Evolutionary conservation across 2,329 filamentous ascomycete genomes (phyloP).

Genomic region (Aspergillus melleus): DNA sequence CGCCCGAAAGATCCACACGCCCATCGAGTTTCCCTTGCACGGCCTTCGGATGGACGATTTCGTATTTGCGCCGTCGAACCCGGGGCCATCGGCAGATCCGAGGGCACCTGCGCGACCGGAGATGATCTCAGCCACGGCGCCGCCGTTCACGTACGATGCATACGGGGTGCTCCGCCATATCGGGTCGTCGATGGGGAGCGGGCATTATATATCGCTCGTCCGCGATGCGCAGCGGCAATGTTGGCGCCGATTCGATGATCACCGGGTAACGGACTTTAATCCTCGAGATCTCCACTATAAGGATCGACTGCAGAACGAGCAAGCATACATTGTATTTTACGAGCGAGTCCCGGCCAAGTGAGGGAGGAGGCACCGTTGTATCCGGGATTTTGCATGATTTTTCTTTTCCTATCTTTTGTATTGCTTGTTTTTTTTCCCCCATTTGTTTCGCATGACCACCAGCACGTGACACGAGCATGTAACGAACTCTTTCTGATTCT

Average conservation of each 20-base stretch:
- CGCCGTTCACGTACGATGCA: conserved; percentile 74
- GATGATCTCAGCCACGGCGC: conserved; percentile 47
- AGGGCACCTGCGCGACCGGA: conserved; percentile 58
- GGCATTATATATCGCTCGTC: conserved; percentile 78
- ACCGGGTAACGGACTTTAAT: conserved; percentile 56
- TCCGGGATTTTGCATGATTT: neutral
- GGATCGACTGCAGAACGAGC: conserved; percentile 60
- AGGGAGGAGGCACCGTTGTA: conserved; percentile 7
- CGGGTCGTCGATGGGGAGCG: conserved; percentile 66
- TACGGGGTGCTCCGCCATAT: conserved; percentile 82
- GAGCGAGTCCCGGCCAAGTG: conserved; percentile 50
- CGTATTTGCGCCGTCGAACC: conserved; percentile 51
- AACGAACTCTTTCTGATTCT: conserved; percentile 6
- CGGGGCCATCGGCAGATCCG: conserved; percentile 25
- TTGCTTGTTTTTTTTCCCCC: conserved; percentile 3
- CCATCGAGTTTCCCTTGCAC: conserved; percentile 74
- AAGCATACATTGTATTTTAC: conserved; percentile 67
- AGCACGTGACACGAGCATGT: conserved; percentile 10
- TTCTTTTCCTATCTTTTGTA: neutral
- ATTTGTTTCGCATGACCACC: conserved; percentile 2
- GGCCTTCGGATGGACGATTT: conserved; percentile 65
- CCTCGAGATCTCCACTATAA: conserved; percentile 50
- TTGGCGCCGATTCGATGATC: conserved; percentile 65
- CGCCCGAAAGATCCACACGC: conserved; percentile 67
- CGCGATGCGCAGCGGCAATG: conserved; percentile 58